Percentiles rank a stretch among this genome's conserved stretches.
phyloP scores from a whole-genome alignment of 1,139 yeast genomes.

The Kodamaea ohmeri region DNA sequence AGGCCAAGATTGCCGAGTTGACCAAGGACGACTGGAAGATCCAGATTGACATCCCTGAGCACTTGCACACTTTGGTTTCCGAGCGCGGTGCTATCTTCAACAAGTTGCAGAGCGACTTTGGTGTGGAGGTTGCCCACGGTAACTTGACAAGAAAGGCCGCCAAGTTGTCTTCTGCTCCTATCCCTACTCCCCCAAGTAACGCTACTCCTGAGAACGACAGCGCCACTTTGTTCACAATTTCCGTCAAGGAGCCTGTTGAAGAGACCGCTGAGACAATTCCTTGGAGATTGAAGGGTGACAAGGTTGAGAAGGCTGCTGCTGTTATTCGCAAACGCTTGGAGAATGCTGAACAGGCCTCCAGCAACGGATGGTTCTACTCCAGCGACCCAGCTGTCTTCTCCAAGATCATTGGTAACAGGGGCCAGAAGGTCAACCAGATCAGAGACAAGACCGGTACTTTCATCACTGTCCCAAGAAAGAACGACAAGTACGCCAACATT shows the following conservation, averaged over 20 bases:
- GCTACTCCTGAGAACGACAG: constrained; percentile 47
- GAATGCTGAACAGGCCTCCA: constrained; percentile 32
- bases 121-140: constrained; percentile 67
- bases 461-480: constrained; percentile 62
- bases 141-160: constrained; percentile 49
- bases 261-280: constrained; percentile 48
- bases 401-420: constrained; percentile 74
- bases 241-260: constrained; percentile 24
- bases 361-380: constrained; percentile 40
- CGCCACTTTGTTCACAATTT: constrained; percentile 38
- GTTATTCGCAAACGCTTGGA: constrained; percentile 34
- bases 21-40: constrained; percentile 51
- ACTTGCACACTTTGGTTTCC: constrained; percentile 58
- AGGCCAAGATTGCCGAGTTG: constrained; percentile 51
- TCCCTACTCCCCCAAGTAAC: constrained; percentile 50
- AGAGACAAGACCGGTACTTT: constrained; percentile 59
- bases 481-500: constrained; percentile 47
- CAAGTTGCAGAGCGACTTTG: constrained; percentile 50
- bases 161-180: constrained; percentile 42
- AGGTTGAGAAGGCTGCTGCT: constrained; percentile 38
- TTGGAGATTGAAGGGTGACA: constrained; percentile 60
- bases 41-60: constrained; percentile 54
- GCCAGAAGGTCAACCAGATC: constrained; percentile 61
- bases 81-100: constrained; percentile 69
- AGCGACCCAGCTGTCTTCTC: constrained; percentile 41